phyloP scores from a whole-genome alignment of 2,329 filamentous ascomycete genomes.

The Aspergillus neoniger region DNA sequence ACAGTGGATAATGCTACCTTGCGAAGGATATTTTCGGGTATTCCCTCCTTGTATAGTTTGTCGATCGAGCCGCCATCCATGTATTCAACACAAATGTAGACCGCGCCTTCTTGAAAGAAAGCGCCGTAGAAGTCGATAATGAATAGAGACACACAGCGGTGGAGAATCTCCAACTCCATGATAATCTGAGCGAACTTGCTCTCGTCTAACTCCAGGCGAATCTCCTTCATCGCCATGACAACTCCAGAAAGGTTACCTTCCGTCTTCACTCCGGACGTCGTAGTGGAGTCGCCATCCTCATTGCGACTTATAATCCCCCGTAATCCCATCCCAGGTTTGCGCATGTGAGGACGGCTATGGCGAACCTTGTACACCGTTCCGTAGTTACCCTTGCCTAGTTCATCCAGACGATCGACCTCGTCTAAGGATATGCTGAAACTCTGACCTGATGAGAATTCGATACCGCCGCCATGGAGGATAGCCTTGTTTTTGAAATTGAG shows the following conservation, averaged over 20 bases:
- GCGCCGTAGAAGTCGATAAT: constrained; percentile 99
- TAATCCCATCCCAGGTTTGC: constrained; percentile 61
- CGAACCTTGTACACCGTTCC: constrained; percentile 96
- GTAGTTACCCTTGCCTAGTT: constrained; percentile 97
- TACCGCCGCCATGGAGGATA: constrained; percentile 81
- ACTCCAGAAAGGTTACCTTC: constrained; percentile 57
- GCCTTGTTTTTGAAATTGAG: constrained; percentile 93
- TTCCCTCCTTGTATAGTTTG: constrained; percentile 87
- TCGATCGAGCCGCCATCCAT: constrained; percentile 99
- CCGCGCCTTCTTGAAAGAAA: constrained; percentile 97
- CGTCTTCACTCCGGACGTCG: constrained; percentile 10
- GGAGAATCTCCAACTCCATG: constrained; percentile 94
- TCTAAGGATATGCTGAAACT: constrained; percentile 94
- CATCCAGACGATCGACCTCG: constrained; percentile 88
- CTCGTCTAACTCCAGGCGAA: constrained; percentile 91
- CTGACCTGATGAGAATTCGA: constrained; percentile 87
- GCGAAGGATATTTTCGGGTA: constrained; percentile 82
- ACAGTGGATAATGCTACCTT: constrained; percentile 91
- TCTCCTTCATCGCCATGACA: constrained; percentile 99
- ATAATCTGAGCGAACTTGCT: constrained; percentile 96
- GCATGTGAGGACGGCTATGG: constrained; percentile 71
- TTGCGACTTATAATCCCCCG: constrained; percentile 58
- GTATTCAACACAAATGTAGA: constrained; percentile 99
- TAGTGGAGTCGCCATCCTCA: constrained; percentile 21
- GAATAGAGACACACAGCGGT: constrained; percentile 91